Conservation (phyloP, 768 basidiomycete genomes). For the Collybiopsis luxurians region DNA sequence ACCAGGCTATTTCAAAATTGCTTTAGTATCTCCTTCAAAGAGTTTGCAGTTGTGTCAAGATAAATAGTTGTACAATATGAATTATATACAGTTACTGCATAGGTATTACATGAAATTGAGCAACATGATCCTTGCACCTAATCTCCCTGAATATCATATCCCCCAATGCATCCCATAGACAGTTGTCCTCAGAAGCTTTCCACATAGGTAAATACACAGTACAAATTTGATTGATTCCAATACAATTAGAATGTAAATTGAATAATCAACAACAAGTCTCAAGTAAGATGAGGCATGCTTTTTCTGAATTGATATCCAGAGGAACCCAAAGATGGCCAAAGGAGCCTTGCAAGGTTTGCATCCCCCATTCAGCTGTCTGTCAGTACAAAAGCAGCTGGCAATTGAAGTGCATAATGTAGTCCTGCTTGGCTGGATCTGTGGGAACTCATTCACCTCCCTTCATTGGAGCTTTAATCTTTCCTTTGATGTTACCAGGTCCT, state of each 20-base stretch:
- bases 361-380: conserved; percentile 55
- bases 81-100: neutral
- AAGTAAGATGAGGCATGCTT: conserved; percentile 26
- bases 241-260: conserved; percentile 29
- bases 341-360: conserved; percentile 39
- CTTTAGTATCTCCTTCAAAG: neutral
- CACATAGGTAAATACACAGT: too few species aligned
- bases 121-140: conserved; percentile 27
- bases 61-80: neutral
- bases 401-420: conserved; percentile 16
- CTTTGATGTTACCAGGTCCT: conserved; percentile 15
- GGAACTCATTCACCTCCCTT: conserved; percentile 17
- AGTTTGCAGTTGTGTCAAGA: neutral
- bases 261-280: conserved; percentile 31
- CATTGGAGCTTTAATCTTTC: conserved; percentile 22
- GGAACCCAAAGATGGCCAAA: conserved; percentile 45
- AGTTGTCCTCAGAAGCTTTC: conserved; percentile 25
- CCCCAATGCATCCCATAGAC: conserved; percentile 34
- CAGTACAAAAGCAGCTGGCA: conserved; percentile 24
- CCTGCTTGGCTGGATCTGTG: conserved; percentile 7
- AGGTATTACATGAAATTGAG: neutral
- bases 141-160: conserved; percentile 37
- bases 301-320: conserved; percentile 28
- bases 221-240: conserved; percentile 41
- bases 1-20: neutral